A percentile compares a stretch with the other conserved stretches of the same genome.
These are phyloP conservation scores for Citrullus mucosospermus DNA, from an alignment of 306 rosid genomes.

Conservation along the genomic window DNA sequence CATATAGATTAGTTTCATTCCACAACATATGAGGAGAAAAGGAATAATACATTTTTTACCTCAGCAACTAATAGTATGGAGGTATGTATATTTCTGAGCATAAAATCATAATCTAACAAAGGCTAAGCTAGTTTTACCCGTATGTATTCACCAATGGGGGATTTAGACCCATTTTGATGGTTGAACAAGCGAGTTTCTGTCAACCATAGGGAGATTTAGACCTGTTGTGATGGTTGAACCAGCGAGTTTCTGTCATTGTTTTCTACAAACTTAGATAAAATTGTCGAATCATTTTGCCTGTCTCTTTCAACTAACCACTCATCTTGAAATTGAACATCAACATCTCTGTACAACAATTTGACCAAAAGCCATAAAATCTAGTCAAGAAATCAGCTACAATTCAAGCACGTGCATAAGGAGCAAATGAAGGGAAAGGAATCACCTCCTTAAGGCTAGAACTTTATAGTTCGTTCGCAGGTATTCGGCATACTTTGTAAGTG, in stretches of 20 bases:
- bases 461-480: constrained; percentile 59
- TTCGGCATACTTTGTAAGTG: constrained; percentile 62
- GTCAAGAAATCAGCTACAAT: background rate
- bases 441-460: constrained; percentile 79
- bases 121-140: constrained; percentile 18
- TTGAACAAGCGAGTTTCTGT: constrained; percentile 29
- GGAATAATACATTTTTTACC: background rate
- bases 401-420: background rate
- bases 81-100: background rate
- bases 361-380: constrained; percentile 9
- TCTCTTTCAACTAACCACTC: constrained; percentile 74
- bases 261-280: constrained; percentile 41
- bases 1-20: background rate
- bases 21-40: background rate
- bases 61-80: background rate
- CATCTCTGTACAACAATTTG: constrained; percentile 42
- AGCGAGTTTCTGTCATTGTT: constrained; percentile 33
- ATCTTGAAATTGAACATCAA: constrained; percentile 48
- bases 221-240: constrained; percentile 12
- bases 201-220: constrained; percentile 16
- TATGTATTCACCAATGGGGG: constrained; percentile 12
- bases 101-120: background rate
- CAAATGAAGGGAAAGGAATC: constrained; percentile 1
- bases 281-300: constrained; percentile 31
- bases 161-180: constrained; percentile 7